Conservation (phyloP, 176 grass and related monocot genomes). For the Tillandsia leiboldiana region DNA sequence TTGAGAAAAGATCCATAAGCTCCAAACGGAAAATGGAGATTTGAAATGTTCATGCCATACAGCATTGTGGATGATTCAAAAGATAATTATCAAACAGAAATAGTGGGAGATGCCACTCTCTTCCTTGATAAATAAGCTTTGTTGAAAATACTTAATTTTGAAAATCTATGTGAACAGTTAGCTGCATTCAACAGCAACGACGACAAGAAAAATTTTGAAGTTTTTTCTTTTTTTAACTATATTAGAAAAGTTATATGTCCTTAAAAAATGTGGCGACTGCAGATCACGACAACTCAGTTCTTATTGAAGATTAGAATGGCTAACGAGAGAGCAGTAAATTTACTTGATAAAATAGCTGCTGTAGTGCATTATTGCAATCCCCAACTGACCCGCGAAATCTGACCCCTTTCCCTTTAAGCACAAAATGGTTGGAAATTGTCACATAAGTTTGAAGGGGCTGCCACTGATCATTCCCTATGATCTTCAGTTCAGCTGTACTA, state of each 20-base stretch:
- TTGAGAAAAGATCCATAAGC: not conserved
- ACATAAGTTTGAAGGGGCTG: constrained; percentile 49
- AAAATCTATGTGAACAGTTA: too few relatives aligned
- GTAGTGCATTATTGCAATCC: constrained; percentile 60
- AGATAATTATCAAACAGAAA: too few relatives aligned
- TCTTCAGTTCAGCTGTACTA: constrained; percentile 34
- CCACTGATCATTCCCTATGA: constrained; percentile 35
- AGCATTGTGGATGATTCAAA: too few relatives aligned
- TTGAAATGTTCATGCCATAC: too few relatives aligned
- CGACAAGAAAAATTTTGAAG: too few relatives aligned
- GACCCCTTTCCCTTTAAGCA: constrained; percentile 45
- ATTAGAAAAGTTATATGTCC: too few relatives aligned
- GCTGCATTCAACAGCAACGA: too few relatives aligned
- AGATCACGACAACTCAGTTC: not conserved
- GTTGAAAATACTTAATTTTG: too few relatives aligned
- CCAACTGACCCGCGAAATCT: constrained; percentile 42
- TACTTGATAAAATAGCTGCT: constrained; percentile 52
- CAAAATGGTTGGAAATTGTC: constrained; percentile 50
- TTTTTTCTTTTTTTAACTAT: too few relatives aligned
- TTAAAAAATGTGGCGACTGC: not conserved
- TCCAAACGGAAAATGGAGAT: not conserved
- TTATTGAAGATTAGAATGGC: not conserved
- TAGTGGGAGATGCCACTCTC: too few relatives aligned
- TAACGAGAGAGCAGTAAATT: constrained; percentile 2
- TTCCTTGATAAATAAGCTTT: too few relatives aligned